Percentiles rank a stretch among this genome's conserved stretches.
phyloP scores from a whole-genome alignment of 139 green algal species.

The Pycnococcus provasolii region DNA sequence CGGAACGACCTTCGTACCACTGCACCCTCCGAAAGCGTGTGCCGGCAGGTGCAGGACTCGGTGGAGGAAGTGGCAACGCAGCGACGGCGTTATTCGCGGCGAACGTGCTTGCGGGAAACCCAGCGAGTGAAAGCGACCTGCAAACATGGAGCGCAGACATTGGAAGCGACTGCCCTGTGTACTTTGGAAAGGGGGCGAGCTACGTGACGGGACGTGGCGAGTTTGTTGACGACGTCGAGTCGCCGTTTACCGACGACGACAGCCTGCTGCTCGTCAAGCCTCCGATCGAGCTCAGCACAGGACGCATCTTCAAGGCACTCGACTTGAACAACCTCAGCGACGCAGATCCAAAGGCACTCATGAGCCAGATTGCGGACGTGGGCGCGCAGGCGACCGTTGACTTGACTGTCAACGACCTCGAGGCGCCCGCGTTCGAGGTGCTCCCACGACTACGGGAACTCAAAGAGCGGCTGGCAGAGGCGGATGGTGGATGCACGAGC shows the following conservation, averaged over 20 bases:
- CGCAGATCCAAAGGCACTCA: slow-evolving; percentile 65
- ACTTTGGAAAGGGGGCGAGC: slow-evolving; percentile 82
- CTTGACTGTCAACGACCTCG: slow-evolving; percentile 40
- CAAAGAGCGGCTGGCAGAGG: slow-evolving; percentile 55
- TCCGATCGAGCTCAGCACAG: slow-evolving; percentile 47
- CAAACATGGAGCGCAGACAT: slow-evolving; percentile 85
- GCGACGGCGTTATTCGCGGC: slow-evolving; percentile 90
- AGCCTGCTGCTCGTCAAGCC: slow-evolving; percentile 76
- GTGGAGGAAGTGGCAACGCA: slow-evolving; percentile 89
- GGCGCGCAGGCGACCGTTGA: slow-evolving; percentile 31
- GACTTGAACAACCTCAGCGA: slow-evolving; percentile 62
- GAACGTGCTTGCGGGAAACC: slow-evolving; percentile 75
- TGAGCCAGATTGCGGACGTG: slow-evolving; percentile 34
- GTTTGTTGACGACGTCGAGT: slow-evolving; percentile 78
- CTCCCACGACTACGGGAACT: slow-evolving; percentile 68
- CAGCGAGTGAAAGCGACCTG: slow-evolving; percentile 62
- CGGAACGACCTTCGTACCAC: not conserved
- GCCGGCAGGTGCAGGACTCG: slow-evolving; percentile 83
- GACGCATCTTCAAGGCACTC: slow-evolving; percentile 82
- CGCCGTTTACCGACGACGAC: slow-evolving; percentile 64
- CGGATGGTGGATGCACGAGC: slow-evolving; percentile 54
- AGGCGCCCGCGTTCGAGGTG: slow-evolving; percentile 83
- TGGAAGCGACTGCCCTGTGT: slow-evolving; percentile 90
- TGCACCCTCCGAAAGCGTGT: slow-evolving; percentile 71
- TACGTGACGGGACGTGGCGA: slow-evolving; percentile 92